Base-by-base conservation (phyloP, 768 basidiomycete species). In the Steccherinum ochraceum region DNA sequence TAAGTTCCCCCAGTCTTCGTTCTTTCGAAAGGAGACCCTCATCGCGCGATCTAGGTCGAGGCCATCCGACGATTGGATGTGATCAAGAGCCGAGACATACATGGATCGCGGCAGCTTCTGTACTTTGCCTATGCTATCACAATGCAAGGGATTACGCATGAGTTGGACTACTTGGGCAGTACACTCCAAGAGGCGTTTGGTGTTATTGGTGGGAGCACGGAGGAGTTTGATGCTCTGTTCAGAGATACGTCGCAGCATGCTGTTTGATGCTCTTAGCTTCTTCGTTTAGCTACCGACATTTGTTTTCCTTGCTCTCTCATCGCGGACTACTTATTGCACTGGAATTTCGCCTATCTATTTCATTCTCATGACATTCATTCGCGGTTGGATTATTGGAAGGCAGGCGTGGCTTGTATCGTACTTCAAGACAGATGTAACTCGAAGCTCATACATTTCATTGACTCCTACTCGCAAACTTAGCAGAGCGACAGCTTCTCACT, bases 101-200 rank as follows among this genome's bases (percentile, higher is more conserved):
- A 86, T 58, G 87, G 82, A 1, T 93, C 92, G 1, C 74, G 84
- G 18, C 89, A 96, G 58, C 72, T 99, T 3, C 74, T 98, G 18
- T 97, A 91, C 69, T 94, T 95, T 59, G 93, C 93, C 1, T 98
- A 97, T 59, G 90, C 90, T 0, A 72, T 93, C 52, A 88, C 90
- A 49, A 94, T 96, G 92, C 87, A 91, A 64, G 92, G 93, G 5
- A 89, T 96, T 35, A 96, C 93, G 7, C 76, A 80, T 47, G 92
- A 97, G 61, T 77, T 99, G 12, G 92, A 96, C 49, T 77, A 71
- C 48, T 72, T 98, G 1, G 95, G 96, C 0, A 67, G 67, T 35
- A 87, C 81, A 21, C 71, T 95, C 52, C 95, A 98, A 64, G 80
- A 84, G 47, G 85, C 90, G 10, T 99, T 96, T 65, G 95, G 95